Evolutionary conservation across 148 eudicot species (phyloP).

Genomic region (Cornus kousa): DNA sequence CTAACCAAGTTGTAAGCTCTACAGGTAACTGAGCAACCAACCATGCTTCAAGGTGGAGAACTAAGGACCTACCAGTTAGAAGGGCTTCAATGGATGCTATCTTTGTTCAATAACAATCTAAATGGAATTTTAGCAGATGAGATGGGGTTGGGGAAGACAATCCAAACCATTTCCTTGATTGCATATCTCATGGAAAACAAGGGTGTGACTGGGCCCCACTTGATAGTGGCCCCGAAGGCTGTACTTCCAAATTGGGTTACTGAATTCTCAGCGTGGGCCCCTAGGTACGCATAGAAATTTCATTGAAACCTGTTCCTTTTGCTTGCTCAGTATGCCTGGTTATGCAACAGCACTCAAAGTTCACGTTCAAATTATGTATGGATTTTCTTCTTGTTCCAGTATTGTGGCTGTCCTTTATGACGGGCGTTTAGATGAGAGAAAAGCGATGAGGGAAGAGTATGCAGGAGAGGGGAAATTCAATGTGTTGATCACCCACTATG

Average conservation of each 20-base stretch:
- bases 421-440: slow-evolving; percentile 79
- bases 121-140: slow-evolving; percentile 99
- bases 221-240: slow-evolving; percentile 97
- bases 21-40: slow-evolving; percentile 97
- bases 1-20: slow-evolving; percentile 14
- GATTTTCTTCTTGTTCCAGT: slow-evolving; percentile 43
- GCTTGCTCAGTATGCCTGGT: not conserved
- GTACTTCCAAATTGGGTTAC: slow-evolving; percentile 91
- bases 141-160: slow-evolving; percentile 99
- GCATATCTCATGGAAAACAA: slow-evolving; percentile 91
- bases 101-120: slow-evolving; percentile 89
- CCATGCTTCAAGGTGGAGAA: slow-evolving; percentile 98
- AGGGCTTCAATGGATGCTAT: slow-evolving; percentile 99
- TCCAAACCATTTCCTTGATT: slow-evolving; percentile 87
- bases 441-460: slow-evolving; percentile 84
- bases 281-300: slow-evolving; percentile 49
- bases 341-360: not conserved
- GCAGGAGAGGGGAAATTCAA: slow-evolving; percentile 83
- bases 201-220: slow-evolving; percentile 87
- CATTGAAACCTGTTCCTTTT: not conserved
- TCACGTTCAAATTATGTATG: slow-evolving; percentile 5
- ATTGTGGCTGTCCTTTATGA: slow-evolving; percentile 85
- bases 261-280: slow-evolving; percentile 91
- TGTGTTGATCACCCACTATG: slow-evolving; percentile 93
- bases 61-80: slow-evolving; percentile 91